A percentile compares a stretch with the other conserved stretches of the same genome.
These are phyloP conservation scores for Hawksworthiomyces lignivorus DNA, from an alignment of 2,329 filamentous ascomycete species.

Conservation along the genomic window DNA sequence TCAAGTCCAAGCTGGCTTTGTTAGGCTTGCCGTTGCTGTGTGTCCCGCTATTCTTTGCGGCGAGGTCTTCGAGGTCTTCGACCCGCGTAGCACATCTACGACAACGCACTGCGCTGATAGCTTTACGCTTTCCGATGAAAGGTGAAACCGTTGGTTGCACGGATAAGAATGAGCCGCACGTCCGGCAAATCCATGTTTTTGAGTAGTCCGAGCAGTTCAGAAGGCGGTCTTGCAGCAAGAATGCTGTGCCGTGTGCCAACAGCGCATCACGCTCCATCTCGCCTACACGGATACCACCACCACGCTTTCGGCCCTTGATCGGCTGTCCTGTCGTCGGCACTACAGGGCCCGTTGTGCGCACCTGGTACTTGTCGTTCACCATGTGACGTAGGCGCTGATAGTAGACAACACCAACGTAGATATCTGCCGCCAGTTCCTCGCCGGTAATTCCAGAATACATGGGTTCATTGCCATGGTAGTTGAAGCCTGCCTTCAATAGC, in stretches of 20 bases:
- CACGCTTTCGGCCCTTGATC: slow-evolving; percentile 92
- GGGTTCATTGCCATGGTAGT: slow-evolving; percentile 96
- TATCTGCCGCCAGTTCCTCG: slow-evolving; percentile 86
- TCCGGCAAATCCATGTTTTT: slow-evolving; percentile 79
- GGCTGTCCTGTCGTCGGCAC: slow-evolving; percentile 88
- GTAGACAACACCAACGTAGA: slow-evolving; percentile 95
- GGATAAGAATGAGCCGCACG: slow-evolving; percentile 84
- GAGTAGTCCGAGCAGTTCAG: slow-evolving; percentile 97
- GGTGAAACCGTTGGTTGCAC: slow-evolving; percentile 71
- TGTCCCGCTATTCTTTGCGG: slow-evolving; percentile 48
- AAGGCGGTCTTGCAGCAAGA: slow-evolving; percentile 86
- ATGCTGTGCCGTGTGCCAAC: slow-evolving; percentile 89
- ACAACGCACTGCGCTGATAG: slow-evolving; percentile 66
- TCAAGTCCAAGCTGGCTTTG: neutral
- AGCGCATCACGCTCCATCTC: slow-evolving; percentile 98
- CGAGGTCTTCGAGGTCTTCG: slow-evolving; percentile 49
- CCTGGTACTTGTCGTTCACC: slow-evolving; percentile 99
- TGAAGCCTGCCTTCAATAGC: slow-evolving; percentile 89
- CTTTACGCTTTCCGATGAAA: slow-evolving; percentile 56
- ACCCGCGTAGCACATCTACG: slow-evolving; percentile 63
- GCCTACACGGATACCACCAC: slow-evolving; percentile 96
- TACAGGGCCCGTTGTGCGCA: slow-evolving; percentile 88
- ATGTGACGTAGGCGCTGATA: slow-evolving; percentile 98
- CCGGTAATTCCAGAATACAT: slow-evolving; percentile 98
- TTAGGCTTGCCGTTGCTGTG: slow-evolving; percentile 21